Conservation (phyloP, 139 green algal genomes). For the Prasinococcaceae sp. region DNA sequence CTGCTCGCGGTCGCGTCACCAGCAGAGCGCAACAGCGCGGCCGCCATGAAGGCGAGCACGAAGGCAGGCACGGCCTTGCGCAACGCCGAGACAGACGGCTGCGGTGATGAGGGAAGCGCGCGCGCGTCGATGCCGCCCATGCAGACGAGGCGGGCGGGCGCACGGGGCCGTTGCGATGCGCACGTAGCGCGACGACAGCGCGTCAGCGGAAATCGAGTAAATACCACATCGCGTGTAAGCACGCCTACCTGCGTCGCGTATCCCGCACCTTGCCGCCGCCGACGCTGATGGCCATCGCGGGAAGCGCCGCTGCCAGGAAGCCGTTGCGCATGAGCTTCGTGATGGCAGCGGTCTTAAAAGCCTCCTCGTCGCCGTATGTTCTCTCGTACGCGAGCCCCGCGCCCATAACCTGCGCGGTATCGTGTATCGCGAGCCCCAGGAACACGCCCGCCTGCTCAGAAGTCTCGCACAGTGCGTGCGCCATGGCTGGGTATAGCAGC, state of each 20-base stretch:
- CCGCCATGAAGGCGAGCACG: background rate
- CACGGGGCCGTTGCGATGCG: too few relatives aligned
- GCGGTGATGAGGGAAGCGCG: too few relatives aligned
- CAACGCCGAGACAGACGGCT: too few relatives aligned
- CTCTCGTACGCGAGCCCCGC: slow-evolving; percentile 14
- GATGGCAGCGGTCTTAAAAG: slow-evolving; percentile 6
- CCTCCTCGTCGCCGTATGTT: slow-evolving; percentile 13
- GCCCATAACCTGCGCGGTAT: slow-evolving; percentile 20
- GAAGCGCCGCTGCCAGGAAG: slow-evolving; percentile 1
- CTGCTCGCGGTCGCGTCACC: background rate
- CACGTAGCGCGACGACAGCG: too few relatives aligned
- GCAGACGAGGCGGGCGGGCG: too few relatives aligned
- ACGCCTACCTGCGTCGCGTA: background rate
- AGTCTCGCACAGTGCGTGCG: slow-evolving; percentile 2
- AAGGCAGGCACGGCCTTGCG: background rate
- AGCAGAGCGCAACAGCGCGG: background rate
- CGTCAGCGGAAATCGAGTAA: too few relatives aligned
- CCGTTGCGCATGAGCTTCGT: slow-evolving; percentile 10
- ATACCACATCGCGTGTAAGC: too few relatives aligned
- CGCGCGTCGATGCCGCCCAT: too few relatives aligned
- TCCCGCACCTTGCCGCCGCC: background rate
- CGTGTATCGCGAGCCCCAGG: slow-evolving; percentile 17
- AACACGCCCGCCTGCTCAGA: slow-evolving; percentile 10
- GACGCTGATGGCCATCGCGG: background rate
- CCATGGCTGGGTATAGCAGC: slow-evolving; percentile 7